Evolutionary conservation across 139 green algal genomes (phyloP), one percentile per base, ranked within the genome.

Genomic region (Picochlorum sp.): DNA sequence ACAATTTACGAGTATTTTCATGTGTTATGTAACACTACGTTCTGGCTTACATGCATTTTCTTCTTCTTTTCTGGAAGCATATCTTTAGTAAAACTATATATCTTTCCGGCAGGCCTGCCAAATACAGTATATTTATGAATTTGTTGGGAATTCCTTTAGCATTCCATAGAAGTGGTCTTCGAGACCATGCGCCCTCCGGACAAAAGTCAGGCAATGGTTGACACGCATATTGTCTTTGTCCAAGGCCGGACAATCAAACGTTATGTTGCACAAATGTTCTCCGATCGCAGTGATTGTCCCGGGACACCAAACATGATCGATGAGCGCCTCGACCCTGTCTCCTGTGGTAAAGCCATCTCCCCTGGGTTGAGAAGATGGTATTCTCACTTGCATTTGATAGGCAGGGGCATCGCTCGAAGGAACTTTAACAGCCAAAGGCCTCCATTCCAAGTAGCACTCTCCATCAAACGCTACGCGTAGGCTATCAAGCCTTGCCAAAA

Each of bases 1-100:
- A 96, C 81, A 95, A 95, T 74, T 73, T 97, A 67, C 71, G 90
- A 41, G 8, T 11, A 41, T 41, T 41, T 41, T 41, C 34, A 41
- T 41, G 34, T 41, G 34, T 23, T 23, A 23, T 41, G 34, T 41
- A 41, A 41, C 6, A 41, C 4, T 9, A 41, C 32, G 8, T 38
- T 11, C 4, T 41, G 34, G 5, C 34, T 41, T 41, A 10, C 34
- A 41, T 41, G 34, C 34, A 41, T 41, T 9, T 11, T 13, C 8
- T 41, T 10, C 8, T 10, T 41, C 9, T 41, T 13, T 41, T 41
- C 34, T 41, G 8, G 34, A 13, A 41, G 34, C 34, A 11, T 4
- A 41, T 41, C 8, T 41, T 41, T 13, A 9, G 8, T 41, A 8
- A 41, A 10, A 2, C 0, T 11, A 2, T 11, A 7, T 41, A 41